Base-by-base conservation (phyloP, 2,329 filamentous ascomycete species). In the Alternaria gansuensis region DNA sequence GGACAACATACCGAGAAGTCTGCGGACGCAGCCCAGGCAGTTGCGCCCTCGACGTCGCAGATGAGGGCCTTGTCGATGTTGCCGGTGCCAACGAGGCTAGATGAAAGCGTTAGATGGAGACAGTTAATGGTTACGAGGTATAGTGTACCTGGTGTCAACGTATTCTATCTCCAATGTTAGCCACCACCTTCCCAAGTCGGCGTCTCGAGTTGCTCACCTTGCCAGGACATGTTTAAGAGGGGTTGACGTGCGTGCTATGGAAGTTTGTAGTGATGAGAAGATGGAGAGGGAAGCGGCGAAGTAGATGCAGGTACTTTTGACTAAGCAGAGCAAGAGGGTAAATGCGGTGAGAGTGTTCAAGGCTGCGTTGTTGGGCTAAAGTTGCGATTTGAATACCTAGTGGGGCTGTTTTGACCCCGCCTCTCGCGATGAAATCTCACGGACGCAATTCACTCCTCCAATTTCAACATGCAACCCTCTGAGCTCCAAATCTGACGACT, bases 1-100 rank as follows among this genome's bases (percentile, higher is more conserved):
- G 59, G 41, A 46, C 59, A 59, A 76, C 81, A 78, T 89, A 97
- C 92, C 76, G 84, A 82, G 82, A 97, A 96, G 68, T 84, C 95
- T 88, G 64, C 91, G 93, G 77, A 97, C 90, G 84, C 96, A 90
- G 68, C 95, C 77, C 78, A 97, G 63, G 97, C 73, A 59, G 81
- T 79, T 71, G 80, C 79, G 73, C 80, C 80, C 55, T 75, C 72
- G 62, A 72, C 77, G 74, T 82, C 82, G 66, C 82, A 82, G 70
- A 84, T 83, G 65, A 82, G 77, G 64, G 82, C 81, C 72, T 82
- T 83, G 74, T 79, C 77, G 68, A 79, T 72, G 69, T 78, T 77
- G 69, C 76, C 76, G 59, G 75, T 75, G 76, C 77, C 77, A 59
- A 79, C 72, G 67, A 79, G 77, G 75, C 77, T 79, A 54, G 34